phyloP scores from a whole-genome alignment of 768 basidiomycete genomes.

The Rhizopogon sp. region DNA sequence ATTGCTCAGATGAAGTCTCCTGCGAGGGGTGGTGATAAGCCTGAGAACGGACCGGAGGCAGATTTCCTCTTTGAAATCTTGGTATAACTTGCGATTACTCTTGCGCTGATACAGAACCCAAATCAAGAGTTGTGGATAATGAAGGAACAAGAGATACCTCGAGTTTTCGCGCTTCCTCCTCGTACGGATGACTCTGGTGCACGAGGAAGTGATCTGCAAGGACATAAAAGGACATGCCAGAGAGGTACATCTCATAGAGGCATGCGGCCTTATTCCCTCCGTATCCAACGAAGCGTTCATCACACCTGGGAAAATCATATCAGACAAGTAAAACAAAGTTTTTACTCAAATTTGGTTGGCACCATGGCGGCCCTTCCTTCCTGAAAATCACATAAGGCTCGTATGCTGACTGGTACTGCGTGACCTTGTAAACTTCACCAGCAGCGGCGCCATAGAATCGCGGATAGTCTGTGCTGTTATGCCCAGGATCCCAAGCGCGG shows the following conservation, averaged over 20 bases:
- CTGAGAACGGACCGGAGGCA: slow-evolving; percentile 49
- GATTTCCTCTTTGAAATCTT: slow-evolving; percentile 73
- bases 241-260: slow-evolving; percentile 85
- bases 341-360: slow-evolving; percentile 10
- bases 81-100: slow-evolving; percentile 71
- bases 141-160: slow-evolving; percentile 42
- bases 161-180: slow-evolving; percentile 64
- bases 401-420: slow-evolving; percentile 75
- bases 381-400: slow-evolving; percentile 86
- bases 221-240: slow-evolving; percentile 80
- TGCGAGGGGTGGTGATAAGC: background rate
- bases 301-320: slow-evolving; percentile 55
- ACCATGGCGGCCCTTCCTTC: slow-evolving; percentile 76
- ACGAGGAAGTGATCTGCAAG: slow-evolving; percentile 85
- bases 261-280: slow-evolving; percentile 93
- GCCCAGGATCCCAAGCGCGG: slow-evolving; percentile 70
- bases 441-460: slow-evolving; percentile 56
- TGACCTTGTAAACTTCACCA: slow-evolving; percentile 71
- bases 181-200: slow-evolving; percentile 82
- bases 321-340: background rate
- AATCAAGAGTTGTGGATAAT: background rate
- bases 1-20: background rate
- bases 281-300: slow-evolving; percentile 87
- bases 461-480: slow-evolving; percentile 76
- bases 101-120: slow-evolving; percentile 44